Base-by-base conservation (phyloP, 495 filamentous ascomycete species). In the Hypoxylon fragiforme region DNA sequence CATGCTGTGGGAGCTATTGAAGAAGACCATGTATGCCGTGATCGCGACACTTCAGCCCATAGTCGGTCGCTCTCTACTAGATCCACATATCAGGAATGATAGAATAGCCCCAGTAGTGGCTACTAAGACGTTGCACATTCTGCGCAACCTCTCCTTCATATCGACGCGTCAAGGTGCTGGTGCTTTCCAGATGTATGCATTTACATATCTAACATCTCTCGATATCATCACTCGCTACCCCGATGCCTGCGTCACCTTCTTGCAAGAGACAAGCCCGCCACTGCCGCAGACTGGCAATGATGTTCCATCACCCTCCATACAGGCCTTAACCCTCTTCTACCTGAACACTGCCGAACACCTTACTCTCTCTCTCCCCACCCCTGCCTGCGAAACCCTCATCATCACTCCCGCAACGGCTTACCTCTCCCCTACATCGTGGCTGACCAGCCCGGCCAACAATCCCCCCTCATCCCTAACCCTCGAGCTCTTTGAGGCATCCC, bases 291-390 rank as follows among this genome's bases (percentile, higher is more conserved):
- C 51, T 19, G 82, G 83, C 19, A 73, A 75, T 19, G 87, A 47
- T 3, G 36, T 96, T 16, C 90, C 94, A 0, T 60, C 72, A 0
- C 88, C 92, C 1, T 74, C 95, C 12, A 84, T 92, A 59, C 78
- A 90, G 38, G 90, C 82, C 56, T 75, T 90, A 8, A 89, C 95
- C 69, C 83, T 96, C 44, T 98, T 88, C 78, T 97, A 95, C 71
- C 81, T 98, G 35, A 96, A 96, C 65, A 84, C 83, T 1, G 82
- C 86, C 9, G 94, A 98, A 65, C 90, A 96, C 63, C 87, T 97
- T 64, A 86, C 89, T 0, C 70, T 89, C 14, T 71, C 84, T 14
- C 70, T 97, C 6, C 72, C 87, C 0, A 77, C 86, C 1, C 63
- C 75, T 7, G 76, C 79, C 14, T 88, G 82, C 63, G 89, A 95